These are phyloP conservation scores for Astrothelium subdiscretum DNA, from an alignment of 495 filamentous ascomycete species.

Conservation along the genomic window DNA sequence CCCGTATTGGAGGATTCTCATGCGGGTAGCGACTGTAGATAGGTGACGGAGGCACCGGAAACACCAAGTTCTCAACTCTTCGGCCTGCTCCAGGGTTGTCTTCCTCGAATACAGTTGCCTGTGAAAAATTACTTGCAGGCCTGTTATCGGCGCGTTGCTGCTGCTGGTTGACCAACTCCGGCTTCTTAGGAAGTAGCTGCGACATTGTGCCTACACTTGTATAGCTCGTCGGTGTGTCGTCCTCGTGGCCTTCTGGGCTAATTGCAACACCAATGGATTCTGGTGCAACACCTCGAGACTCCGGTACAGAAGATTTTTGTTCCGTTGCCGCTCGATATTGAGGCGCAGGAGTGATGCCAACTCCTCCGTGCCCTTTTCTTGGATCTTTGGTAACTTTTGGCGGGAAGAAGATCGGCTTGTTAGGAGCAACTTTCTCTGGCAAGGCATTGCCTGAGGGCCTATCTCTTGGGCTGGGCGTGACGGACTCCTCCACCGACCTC, in stretches of 20 bases:
- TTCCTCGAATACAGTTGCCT: slow-evolving; percentile 19
- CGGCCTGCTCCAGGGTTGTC: background rate
- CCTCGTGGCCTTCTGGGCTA: background rate
- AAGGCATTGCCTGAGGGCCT: background rate
- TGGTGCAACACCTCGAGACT: background rate
- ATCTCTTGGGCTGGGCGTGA: background rate
- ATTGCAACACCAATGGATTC: slow-evolving; percentile 7
- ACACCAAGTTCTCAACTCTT: background rate
- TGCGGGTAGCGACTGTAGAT: background rate
- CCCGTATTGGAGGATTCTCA: background rate
- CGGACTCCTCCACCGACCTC: background rate
- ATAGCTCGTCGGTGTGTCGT: background rate
- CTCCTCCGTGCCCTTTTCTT: background rate
- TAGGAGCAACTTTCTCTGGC: background rate
- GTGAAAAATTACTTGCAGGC: slow-evolving; percentile 5
- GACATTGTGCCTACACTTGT: slow-evolving; percentile 11
- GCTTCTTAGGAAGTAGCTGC: slow-evolving; percentile 15
- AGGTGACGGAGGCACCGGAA: background rate
- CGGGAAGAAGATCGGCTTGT: background rate
- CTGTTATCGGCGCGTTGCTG: background rate
- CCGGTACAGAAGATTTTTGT: background rate
- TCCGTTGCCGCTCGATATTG: background rate
- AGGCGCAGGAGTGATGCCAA: background rate
- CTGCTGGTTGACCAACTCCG: background rate
- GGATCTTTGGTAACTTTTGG: background rate